phyloP scores from a whole-genome alignment of 1,139 yeast genomes.

The Saccharomyces uvarum region DNA sequence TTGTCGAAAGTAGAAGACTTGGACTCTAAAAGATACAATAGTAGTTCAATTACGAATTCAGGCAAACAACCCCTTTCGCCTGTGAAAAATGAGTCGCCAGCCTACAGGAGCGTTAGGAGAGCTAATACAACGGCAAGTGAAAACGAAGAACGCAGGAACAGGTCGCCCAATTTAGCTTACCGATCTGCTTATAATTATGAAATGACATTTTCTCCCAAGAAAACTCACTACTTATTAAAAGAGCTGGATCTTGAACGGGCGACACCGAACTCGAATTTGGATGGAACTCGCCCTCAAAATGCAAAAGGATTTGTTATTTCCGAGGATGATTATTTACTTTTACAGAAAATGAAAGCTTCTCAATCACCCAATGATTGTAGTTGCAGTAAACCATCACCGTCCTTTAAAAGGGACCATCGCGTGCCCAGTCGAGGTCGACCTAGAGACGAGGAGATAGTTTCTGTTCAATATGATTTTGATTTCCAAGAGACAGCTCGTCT shows the following conservation, averaged over 20 bases:
- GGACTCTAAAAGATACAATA: conserved; percentile 10
- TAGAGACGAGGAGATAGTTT: conserved; percentile 5
- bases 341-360: conserved; percentile 19
- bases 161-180: conserved; percentile 24
- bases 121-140: neutral
- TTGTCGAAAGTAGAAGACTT: conserved; percentile 18
- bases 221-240: conserved; percentile 4
- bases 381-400: neutral
- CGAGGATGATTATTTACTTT: conserved; percentile 25
- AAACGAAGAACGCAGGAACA: neutral
- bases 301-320: conserved; percentile 18
- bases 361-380: neutral
- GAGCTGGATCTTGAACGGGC: conserved; percentile 6
- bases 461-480: conserved; percentile 2
- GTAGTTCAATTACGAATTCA: conserved; percentile 6
- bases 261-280: neutral
- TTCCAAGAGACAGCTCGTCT: neutral
- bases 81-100: neutral
- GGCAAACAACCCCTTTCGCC: conserved; percentile 4
- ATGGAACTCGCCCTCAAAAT: neutral
- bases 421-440: conserved; percentile 19
- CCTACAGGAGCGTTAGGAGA: conserved; percentile 2
- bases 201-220: conserved; percentile 25
- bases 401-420: neutral
- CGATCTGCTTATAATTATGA: conserved; percentile 36